Conservation (phyloP, 768 basidiomycete species). For the Daedalea quercina region DNA sequence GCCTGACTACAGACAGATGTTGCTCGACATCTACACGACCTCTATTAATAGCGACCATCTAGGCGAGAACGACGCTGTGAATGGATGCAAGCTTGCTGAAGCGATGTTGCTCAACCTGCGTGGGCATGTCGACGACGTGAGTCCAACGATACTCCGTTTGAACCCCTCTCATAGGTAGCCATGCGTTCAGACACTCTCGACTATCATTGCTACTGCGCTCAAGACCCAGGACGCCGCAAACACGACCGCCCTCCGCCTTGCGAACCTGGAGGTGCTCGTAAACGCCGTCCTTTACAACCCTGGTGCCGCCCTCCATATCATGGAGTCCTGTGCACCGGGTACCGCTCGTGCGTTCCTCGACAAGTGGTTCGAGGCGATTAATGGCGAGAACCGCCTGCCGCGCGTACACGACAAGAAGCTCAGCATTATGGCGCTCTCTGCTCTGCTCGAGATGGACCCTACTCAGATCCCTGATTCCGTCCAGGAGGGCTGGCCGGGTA, state of each 20-base stretch:
- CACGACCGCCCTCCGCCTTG: slow-evolving; percentile 60
- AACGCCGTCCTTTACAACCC: slow-evolving; percentile 84
- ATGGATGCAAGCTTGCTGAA: slow-evolving; percentile 82
- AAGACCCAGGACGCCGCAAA: slow-evolving; percentile 52
- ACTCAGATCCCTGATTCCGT: slow-evolving; percentile 48
- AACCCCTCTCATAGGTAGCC: not conserved
- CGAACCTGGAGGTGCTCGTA: slow-evolving; percentile 78
- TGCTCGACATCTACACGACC: slow-evolving; percentile 78
- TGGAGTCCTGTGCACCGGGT: slow-evolving; percentile 57
- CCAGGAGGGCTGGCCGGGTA: slow-evolving; percentile 68
- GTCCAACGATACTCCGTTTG: slow-evolving; percentile 17
- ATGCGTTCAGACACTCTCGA: slow-evolving; percentile 47
- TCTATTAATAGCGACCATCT: slow-evolving; percentile 62
- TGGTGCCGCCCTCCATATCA: slow-evolving; percentile 63
- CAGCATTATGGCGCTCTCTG: slow-evolving; percentile 67
- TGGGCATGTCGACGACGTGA: slow-evolving; percentile 72
- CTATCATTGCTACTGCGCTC: slow-evolving; percentile 58
- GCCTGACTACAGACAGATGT: slow-evolving; percentile 71
- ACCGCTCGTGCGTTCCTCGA: slow-evolving; percentile 73
- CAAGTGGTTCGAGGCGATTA: slow-evolving; percentile 76
- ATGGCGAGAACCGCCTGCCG: slow-evolving; percentile 49
- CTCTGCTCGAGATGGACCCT: slow-evolving; percentile 66
- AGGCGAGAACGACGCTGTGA: slow-evolving; percentile 79
- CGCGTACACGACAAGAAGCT: slow-evolving; percentile 91
- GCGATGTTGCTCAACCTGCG: slow-evolving; percentile 74